These are phyloP conservation scores for Paracoccidioides lutzii DNA, from an alignment of 2,329 filamentous ascomycete genomes.

Conservation along the genomic window DNA sequence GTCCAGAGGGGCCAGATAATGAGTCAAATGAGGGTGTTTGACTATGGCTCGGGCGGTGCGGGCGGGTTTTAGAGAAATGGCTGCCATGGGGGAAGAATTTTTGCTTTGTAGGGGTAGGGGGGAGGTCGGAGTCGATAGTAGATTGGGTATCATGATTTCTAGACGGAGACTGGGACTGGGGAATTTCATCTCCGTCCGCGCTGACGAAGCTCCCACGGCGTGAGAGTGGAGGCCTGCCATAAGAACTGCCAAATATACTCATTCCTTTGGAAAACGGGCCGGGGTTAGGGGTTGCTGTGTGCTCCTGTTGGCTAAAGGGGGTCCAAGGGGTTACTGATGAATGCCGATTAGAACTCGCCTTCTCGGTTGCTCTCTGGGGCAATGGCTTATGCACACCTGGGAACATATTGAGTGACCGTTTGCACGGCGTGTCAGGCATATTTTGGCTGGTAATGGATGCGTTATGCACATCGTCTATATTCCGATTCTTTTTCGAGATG, in stretches of 20 bases:
- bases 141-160: conserved; percentile 43
- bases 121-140: conserved; percentile 56
- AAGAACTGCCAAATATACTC: conserved; percentile 48
- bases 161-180: conserved; percentile 45
- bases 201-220: conserved; percentile 63
- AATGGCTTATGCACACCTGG: conserved; percentile 46
- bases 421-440: conserved; percentile 93
- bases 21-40: conserved; percentile 25
- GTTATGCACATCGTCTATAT: conserved; percentile 52
- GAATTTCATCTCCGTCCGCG: conserved; percentile 62
- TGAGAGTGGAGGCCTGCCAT: conserved; percentile 36
- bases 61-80: conserved; percentile 11
- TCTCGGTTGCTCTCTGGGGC: conserved; percentile 47
- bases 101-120: conserved; percentile 84
- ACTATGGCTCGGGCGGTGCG: conserved; percentile 19
- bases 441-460: conserved; percentile 43
- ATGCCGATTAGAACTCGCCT: conserved; percentile 51
- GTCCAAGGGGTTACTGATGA: conserved; percentile 71
- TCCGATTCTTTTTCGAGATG: conserved; percentile 85
- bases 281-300: conserved; percentile 42
- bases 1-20: conserved; percentile 20
- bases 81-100: conserved; percentile 25
- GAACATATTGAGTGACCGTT: conserved; percentile 62
- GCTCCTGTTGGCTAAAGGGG: conserved; percentile 51
- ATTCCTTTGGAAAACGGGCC: conserved; percentile 54